phyloP scores from a whole-genome alignment of 1,284 basidiomycete species.

The Cutaneotrichosporon spelunceum region DNA sequence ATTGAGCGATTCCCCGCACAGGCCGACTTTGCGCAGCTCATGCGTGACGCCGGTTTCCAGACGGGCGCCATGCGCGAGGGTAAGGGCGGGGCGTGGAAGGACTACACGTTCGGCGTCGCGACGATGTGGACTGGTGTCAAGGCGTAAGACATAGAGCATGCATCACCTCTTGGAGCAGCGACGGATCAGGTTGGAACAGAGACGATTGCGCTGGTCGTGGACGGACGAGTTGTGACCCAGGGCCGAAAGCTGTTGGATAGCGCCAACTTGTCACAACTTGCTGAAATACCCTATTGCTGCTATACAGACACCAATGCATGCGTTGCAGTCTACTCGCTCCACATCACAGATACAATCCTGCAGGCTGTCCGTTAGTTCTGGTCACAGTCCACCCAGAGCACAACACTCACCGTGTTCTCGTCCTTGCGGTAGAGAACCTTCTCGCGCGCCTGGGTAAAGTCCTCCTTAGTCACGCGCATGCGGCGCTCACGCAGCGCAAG shows the following conservation, averaged over 20 bases:
- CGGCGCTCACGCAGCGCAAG: conserved; percentile 89
- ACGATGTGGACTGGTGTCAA: conserved; percentile 83
- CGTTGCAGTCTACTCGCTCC: conserved; percentile 8
- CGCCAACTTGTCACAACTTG: too few relatives aligned
- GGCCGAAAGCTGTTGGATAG: too few relatives aligned
- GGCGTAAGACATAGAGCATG: conserved; percentile 18
- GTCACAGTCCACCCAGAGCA: background rate
- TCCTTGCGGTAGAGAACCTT: conserved; percentile 92
- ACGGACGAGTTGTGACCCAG: too few relatives aligned
- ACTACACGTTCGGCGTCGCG: conserved; percentile 81
- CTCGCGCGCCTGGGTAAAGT: conserved; percentile 81
- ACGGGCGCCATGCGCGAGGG: conserved; percentile 67
- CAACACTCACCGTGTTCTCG: conserved; percentile 65
- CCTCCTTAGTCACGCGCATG: conserved; percentile 92
- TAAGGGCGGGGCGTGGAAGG: conserved; percentile 81
- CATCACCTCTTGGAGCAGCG: background rate
- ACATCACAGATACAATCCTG: conserved; percentile 45
- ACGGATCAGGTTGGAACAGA: background rate
- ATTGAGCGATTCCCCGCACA: conserved; percentile 93
- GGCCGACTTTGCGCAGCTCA: conserved; percentile 78
- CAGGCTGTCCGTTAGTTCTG: conserved; percentile 27
- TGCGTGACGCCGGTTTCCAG: conserved; percentile 69
- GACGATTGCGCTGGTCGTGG: too few relatives aligned
- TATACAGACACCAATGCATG: conserved; percentile 12
- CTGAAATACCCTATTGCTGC: background rate